Evolutionary conservation across 1,139 yeast species (phyloP).

Genomic region (Kluyveromyces sp.): DNA sequence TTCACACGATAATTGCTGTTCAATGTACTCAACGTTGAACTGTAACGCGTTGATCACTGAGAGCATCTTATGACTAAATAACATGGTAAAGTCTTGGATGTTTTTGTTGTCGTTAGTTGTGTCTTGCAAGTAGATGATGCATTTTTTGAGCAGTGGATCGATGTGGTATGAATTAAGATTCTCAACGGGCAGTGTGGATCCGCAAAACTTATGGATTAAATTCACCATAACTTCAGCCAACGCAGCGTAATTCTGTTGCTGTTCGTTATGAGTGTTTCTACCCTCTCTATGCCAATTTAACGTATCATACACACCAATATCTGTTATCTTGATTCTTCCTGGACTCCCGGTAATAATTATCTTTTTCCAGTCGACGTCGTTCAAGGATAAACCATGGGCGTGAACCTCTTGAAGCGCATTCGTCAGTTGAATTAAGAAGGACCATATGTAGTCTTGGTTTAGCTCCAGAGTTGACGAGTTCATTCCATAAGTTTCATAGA

Average conservation of each 20-base stretch:
- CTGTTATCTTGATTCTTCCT: slow-evolving; percentile 62
- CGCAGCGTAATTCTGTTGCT: slow-evolving; percentile 46
- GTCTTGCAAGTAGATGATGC: slow-evolving; percentile 33
- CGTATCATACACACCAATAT: slow-evolving; percentile 69
- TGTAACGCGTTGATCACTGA: slow-evolving; percentile 48
- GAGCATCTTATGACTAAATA: slow-evolving; percentile 33
- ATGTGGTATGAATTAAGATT: slow-evolving; percentile 22
- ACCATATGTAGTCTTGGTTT: slow-evolving; percentile 68
- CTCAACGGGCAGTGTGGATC: slow-evolving; percentile 21
- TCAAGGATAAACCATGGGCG: slow-evolving; percentile 51
- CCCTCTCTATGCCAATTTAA: slow-evolving; percentile 36
- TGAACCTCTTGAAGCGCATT: slow-evolving; percentile 64
- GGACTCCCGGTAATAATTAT: slow-evolving; percentile 63
- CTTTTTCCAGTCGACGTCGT: slow-evolving; percentile 56
- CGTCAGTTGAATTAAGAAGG: slow-evolving; percentile 63
- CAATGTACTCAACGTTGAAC: slow-evolving; percentile 55
- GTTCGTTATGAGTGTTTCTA: slow-evolving; percentile 33
- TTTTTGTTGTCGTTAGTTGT: slow-evolving; percentile 29
- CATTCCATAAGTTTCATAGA: slow-evolving; percentile 49
- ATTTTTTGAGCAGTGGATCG: slow-evolving; percentile 33
- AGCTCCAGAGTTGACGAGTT: slow-evolving; percentile 38
- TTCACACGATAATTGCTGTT: slow-evolving; percentile 61
- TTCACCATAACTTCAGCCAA: slow-evolving; percentile 57
- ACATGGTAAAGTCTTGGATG: slow-evolving; percentile 17
- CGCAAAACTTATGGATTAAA: slow-evolving; percentile 43